Conservation (phyloP, 768 basidiomycete species). For the Mycena albidolilacea region DNA sequence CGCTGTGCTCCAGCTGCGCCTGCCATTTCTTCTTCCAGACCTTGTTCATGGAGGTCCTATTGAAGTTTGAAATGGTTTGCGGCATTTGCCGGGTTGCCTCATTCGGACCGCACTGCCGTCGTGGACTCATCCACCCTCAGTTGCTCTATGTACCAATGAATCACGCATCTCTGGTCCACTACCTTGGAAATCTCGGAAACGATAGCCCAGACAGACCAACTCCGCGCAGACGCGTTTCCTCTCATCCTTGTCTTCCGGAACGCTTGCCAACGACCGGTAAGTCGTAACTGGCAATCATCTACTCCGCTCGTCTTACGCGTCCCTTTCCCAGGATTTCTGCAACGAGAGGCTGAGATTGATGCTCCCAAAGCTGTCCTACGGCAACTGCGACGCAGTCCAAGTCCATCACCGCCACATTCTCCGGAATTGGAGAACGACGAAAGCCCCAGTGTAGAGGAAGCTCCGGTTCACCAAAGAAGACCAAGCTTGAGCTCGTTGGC, state of each 20-base stretch:
- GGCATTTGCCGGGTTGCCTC: too few species aligned
- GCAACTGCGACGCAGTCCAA: constrained; percentile 65
- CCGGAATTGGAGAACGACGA: constrained; percentile 38
- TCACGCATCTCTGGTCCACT: constrained; percentile 59
- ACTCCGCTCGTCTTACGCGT: constrained; percentile 6
- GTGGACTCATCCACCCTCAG: neutral
- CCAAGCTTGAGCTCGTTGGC: constrained; percentile 42
- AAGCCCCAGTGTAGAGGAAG: constrained; percentile 29
- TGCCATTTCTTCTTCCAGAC: constrained; percentile 67
- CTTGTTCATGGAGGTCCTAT: constrained; percentile 58
- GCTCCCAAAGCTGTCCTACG: constrained; percentile 72
- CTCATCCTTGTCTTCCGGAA: constrained; percentile 74
- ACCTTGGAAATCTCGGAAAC: constrained; percentile 53
- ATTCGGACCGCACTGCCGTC: too few species aligned
- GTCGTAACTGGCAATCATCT: constrained; percentile 51
- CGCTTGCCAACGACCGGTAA: constrained; percentile 69
- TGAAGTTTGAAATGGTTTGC: too few species aligned
- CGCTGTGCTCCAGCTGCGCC: constrained; percentile 45
- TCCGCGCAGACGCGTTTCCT: constrained; percentile 55
- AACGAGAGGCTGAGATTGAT: constrained; percentile 75
- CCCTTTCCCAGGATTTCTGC: constrained; percentile 65
- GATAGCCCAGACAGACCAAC: constrained; percentile 44
- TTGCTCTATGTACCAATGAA: constrained; percentile 57
- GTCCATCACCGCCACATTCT: constrained; percentile 49
- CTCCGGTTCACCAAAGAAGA: constrained; percentile 41